These are phyloP conservation scores for Thecaphora thlaspeos DNA, from an alignment of 1,284 basidiomycete species.

Conservation along the genomic window DNA sequence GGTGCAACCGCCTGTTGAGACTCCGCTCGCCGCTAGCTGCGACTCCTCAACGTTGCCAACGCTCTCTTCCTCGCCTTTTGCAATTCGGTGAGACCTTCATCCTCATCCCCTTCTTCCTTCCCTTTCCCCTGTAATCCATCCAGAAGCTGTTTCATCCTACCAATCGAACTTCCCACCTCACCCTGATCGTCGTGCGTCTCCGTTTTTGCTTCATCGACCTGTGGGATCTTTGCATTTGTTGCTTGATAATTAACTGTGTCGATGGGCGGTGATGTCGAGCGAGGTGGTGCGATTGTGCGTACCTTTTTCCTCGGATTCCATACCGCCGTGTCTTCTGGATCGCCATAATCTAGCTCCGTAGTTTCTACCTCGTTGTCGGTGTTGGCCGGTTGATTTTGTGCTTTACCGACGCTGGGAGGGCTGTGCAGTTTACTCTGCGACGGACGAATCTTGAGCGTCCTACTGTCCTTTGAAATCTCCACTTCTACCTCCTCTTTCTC, in stretches of 20 bases:
- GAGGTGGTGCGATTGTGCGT: no score
- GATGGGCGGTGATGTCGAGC: no score
- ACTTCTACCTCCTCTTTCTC: neutral
- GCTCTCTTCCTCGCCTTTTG: neutral
- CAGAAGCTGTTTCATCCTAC: no score
- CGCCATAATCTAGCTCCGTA: constrained; percentile 3
- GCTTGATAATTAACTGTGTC: no score
- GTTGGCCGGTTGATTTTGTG: neutral
- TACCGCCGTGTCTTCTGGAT: neutral
- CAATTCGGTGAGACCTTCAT: neutral
- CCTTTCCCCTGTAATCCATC: no score
- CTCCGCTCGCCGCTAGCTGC: neutral
- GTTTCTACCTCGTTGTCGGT: neutral
- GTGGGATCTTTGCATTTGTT: no score
- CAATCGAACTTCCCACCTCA: no score
- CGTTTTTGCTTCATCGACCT: no score
- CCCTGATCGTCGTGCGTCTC: no score
- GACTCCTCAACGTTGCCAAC: neutral
- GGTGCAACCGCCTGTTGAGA: no score
- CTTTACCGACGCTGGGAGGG: no score
- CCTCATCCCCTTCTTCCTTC: neutral
- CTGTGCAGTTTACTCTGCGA: neutral
- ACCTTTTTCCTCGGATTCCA: no score
- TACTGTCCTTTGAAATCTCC: neutral
- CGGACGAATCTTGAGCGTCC: neutral